Percentiles rank a stretch among this genome's conserved stretches.
phyloP scores from a whole-genome alignment of 768 basidiomycete species.

The Pleurotus salmoneostramineus region DNA sequence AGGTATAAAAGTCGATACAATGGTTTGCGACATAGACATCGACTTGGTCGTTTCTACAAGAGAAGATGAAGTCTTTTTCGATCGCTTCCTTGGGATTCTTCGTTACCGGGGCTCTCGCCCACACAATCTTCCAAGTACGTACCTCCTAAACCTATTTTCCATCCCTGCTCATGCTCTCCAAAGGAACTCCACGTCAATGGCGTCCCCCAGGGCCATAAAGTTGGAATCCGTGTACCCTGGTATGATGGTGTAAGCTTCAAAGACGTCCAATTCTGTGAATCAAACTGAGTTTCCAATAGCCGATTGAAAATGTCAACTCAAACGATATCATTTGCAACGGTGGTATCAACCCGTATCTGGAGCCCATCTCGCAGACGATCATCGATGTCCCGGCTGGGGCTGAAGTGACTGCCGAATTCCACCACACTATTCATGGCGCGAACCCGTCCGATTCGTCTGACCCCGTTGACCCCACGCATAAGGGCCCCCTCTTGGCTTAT shows the following conservation, averaged over 20 bases:
- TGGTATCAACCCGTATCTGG: constrained; percentile 51
- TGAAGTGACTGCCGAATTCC: constrained; percentile 49
- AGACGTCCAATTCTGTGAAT: background rate
- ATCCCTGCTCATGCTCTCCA: background rate
- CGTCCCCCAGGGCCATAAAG: constrained; percentile 37
- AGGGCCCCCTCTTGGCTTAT: constrained; percentile 49
- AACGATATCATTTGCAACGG: constrained; percentile 59
- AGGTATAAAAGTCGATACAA: too few species aligned
- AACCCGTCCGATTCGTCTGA: constrained; percentile 37
- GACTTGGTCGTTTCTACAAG: background rate
- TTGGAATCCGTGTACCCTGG: constrained; percentile 36
- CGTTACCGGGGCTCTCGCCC: constrained; percentile 33
- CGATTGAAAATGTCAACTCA: constrained; percentile 53
- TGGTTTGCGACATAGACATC: background rate
- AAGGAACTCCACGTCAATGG: constrained; percentile 51
- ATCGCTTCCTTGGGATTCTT: constrained; percentile 24
- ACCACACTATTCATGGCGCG: constrained; percentile 41
- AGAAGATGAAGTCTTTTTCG: constrained; percentile 21
- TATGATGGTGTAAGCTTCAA: constrained; percentile 36
- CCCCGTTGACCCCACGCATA: constrained; percentile 47
- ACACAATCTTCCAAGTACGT: constrained; percentile 49
- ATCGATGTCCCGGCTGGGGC: constrained; percentile 51
- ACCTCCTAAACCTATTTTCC: background rate
- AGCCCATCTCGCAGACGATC: constrained; percentile 38
- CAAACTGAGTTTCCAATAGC: constrained; percentile 24